These are phyloP conservation scores for Piromyces sp. DNA, from an alignment of 192 early-diverging fungal species.

Conservation along the genomic window DNA sequence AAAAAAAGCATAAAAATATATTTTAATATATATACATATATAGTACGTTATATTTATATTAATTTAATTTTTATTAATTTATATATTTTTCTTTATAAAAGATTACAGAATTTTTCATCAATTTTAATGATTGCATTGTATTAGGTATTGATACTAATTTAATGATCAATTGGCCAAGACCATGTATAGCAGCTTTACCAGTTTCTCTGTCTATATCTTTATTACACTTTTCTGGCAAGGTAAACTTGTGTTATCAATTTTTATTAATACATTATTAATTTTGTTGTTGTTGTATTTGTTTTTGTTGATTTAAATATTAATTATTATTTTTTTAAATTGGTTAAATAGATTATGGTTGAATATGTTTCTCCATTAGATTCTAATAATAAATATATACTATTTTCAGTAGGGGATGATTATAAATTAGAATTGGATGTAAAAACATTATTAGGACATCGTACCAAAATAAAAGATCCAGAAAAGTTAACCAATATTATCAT, in stretches of 20 bases:
- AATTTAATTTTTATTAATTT: too few species aligned
- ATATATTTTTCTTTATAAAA: too few species aligned
- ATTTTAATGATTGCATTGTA: slow-evolving; percentile 82
- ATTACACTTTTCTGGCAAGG: slow-evolving; percentile 76
- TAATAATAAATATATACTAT: slow-evolving; percentile 19
- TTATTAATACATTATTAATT: too few species aligned
- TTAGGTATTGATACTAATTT: slow-evolving; percentile 81
- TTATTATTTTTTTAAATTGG: too few species aligned
- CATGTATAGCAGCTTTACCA: slow-evolving; percentile 74
- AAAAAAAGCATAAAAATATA: background rate
- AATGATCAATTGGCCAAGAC: slow-evolving; percentile 88
- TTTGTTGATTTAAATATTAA: too few species aligned
- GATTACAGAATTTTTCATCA: slow-evolving; percentile 65
- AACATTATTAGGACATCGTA: slow-evolving; percentile 81
- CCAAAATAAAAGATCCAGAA: slow-evolving; percentile 91
- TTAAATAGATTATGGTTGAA: slow-evolving; percentile 20
- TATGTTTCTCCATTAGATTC: slow-evolving; percentile 28
- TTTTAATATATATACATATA: background rate
- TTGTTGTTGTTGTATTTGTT: too few species aligned
- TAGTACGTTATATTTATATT: background rate
- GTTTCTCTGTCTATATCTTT: slow-evolving; percentile 72
- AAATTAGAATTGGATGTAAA: slow-evolving; percentile 73
- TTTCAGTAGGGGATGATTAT: slow-evolving; percentile 44
- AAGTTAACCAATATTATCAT: slow-evolving; percentile 76
- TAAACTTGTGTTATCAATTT: slow-evolving; percentile 9